phyloP scores from a whole-genome alignment of 768 basidiomycete genomes.

The Lactarius akahatsu region DNA sequence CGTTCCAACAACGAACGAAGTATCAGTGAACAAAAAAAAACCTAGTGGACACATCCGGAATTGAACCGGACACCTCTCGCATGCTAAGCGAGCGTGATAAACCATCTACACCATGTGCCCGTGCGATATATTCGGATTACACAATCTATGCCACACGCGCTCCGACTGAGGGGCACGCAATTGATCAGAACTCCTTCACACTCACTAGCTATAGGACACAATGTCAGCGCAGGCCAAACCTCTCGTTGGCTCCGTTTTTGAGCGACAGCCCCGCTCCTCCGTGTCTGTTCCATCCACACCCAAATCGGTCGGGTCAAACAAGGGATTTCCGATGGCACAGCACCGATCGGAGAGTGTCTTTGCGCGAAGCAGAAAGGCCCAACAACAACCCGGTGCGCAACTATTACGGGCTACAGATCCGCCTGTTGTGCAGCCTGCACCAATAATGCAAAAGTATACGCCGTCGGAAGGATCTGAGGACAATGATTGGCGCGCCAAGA shows the following conservation, averaged over 20 bases:
- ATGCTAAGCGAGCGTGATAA: constrained; percentile 30
- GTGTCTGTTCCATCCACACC: constrained; percentile 32
- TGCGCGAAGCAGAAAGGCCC: constrained; percentile 35
- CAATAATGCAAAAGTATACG: constrained; percentile 11
- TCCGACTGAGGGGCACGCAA: too few species aligned
- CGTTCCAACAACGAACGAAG: too few species aligned
- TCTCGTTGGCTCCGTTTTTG: constrained; percentile 48
- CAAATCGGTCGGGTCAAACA: constrained; percentile 29
- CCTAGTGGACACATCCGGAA: constrained; percentile 24
- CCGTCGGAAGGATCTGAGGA: constrained; percentile 5
- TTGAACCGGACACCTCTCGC: constrained; percentile 29
- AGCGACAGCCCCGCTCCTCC: constrained; percentile 39
- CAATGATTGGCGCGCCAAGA: constrained; percentile 51
- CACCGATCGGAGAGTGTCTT: constrained; percentile 45
- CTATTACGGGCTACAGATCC: constrained; percentile 30
- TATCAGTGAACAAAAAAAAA: neutral
- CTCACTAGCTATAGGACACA: neutral
- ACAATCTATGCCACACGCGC: neutral
- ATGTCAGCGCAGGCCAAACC: constrained; percentile 27
- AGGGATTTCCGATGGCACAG: constrained; percentile 43
- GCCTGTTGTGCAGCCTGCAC: constrained; percentile 25
- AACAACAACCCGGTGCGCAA: constrained; percentile 26
- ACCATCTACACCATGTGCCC: constrained; percentile 30
- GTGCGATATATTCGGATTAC: neutral
- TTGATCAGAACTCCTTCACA: neutral